Evolutionary conservation across 148 eudicot species (phyloP), one percentile per base, ranked within the genome.

Genomic region (Silene conica): DNA sequence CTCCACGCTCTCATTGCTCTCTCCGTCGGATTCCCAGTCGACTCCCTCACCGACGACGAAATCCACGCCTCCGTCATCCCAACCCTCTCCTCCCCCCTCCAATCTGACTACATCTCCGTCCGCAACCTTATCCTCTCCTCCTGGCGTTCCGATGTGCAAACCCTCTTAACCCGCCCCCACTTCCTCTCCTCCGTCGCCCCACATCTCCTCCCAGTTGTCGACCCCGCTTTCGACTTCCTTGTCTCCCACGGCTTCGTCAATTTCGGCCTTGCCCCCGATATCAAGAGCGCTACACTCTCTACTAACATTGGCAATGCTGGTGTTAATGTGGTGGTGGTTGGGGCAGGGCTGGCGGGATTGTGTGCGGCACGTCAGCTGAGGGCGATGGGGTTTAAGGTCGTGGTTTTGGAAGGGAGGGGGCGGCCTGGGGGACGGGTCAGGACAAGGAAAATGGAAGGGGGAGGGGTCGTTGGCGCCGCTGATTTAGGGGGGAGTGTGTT

Each of bases 401-500:
- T 87, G n/a, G 73, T 95, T 38, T 59, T 95, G 12, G 98, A 95
- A 72, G 98, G 97, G 0, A 60, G 98, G 64, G 66, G 52, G 0
- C 74, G 98, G 11, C 92, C 97, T 0, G 28, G 98, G 98, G 98
- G 98, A 5, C 74, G 98, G n/a, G 98, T 95, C 0, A 76, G 85
- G 62, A 88, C 96, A 0, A 79, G 75, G 82, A 86, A 80, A 72
- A 91, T 94, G 93, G 84, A 71, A 5, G 84, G 69, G 0, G 75
- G 60, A 3, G 77, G 75, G 0, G 80, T 88, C 12, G 86, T 84
- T 8, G 96, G 93, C 0, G 98, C 98, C 0, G 98, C 96, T 0
- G 98, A 95, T 71, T 82, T 95, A 10, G 98, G 98, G 1, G 98
- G 97, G 52, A 92, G 97, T 63, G 98, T 95, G 3, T 71, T 95